Evolutionary conservation across 1,284 basidiomycete species (phyloP), one percentile per base, ranked within the genome.

Genomic region (Cystobasidium sp.): DNA sequence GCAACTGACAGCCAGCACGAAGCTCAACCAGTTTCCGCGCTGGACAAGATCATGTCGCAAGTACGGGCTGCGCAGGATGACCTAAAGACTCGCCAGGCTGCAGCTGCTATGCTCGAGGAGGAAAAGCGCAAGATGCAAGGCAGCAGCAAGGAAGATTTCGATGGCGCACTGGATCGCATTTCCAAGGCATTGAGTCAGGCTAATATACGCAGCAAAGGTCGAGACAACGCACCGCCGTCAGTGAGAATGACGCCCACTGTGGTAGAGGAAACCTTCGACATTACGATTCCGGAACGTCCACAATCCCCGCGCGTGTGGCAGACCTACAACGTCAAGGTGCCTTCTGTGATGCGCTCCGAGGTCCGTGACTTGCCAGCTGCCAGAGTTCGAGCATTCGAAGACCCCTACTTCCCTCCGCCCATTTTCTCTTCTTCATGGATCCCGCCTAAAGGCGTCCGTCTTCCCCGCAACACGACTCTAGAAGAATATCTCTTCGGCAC

Each of bases 21-120:
- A 9, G 52, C 37, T 24, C 53, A 46, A 18, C 53, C 49, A 18
- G 41, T 66, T 8, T 66, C 62, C 18, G 62, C 62, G 22, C n/a
- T 73, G 1, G 70, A 73, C 22, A 65, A 73, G 44, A 73, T 73
- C 53, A 73, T 73, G 70, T 51, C 62, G 14, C 51, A 51, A 52
- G 70, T 73, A 7, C 20, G 31, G 43, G 63, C 70, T 20, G 70
- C 70, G 12, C 70, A 66, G 24, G 70, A 66, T 22, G 70, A 62
- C n/a, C 63, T 73, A 1, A 73, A 52, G 18, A 56, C 70, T n/a
- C 44, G 49, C 16, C 55, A 70, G n/a, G 53, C 58, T 4, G 58
- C 56, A 12, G 64, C 47, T 8, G 64, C 64, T 18, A 66, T 53
- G 64, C 47, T 66, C 47, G 69, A 71, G 22, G 47, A 51, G 24